Base-by-base conservation (phyloP, 2,329 filamentous ascomycete genomes). In the Pestalotiopsis sp. region DNA sequence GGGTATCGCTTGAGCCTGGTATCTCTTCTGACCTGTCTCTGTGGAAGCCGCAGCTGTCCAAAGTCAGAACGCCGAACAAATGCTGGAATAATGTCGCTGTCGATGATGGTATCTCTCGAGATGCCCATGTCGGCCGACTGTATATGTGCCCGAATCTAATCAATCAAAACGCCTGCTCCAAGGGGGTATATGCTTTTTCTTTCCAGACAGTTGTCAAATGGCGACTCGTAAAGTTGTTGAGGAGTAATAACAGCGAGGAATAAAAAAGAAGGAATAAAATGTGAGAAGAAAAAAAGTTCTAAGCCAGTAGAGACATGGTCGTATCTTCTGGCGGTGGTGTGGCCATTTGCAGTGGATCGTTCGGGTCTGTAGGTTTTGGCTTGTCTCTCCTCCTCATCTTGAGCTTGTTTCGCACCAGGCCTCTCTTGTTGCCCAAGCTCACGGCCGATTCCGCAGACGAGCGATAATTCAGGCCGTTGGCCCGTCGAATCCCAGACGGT, bases 361-460 rank as follows among this genome's bases (percentile, higher is more conserved):
- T 35, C 17, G 58, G 13, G 11, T 39, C 58, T 35, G n/a, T 61
- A 13, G 30, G 38, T 20, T 59, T 66, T 30, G 52, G 24, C 55
- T 48, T 66, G 30, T 58, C 52, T 40, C 64, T 26, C 39, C 71
- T 72, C 20, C 75, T 73, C 74, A 77, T 74, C 58, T 75, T 73
- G 66, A 75, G 72, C 26, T 71, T 68, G 63, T 70, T 75, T 67
- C 71, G 74, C 67, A 70, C 75, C 72, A 76, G 71, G 60, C 75
- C 74, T 64, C 73, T 75, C 60, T 74, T 74, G n/a, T 70, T 66
- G 17, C 30, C 30, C 30, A 69, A 66, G 38, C 20, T 17, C 17
- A 20, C 17, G 26, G 73, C 75, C 5, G 72, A 72, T 64, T 77
- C 75, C 9, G 71, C 38, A 2, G 75, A 76, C 24, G 74, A 72